Conservation (phyloP, 257 asterid species). For the Solanum peruvianum region DNA sequence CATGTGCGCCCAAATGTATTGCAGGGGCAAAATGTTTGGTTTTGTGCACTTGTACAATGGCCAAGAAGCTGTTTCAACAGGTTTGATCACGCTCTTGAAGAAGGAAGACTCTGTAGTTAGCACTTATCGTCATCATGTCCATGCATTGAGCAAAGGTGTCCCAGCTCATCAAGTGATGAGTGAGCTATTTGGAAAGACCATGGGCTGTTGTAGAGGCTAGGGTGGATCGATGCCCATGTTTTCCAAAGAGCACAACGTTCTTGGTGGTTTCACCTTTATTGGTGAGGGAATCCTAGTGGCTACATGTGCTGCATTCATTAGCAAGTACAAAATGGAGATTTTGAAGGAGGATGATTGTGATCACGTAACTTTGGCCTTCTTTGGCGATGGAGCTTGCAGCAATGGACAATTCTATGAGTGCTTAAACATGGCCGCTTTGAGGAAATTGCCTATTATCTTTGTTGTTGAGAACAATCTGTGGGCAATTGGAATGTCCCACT, state of each 20-base stretch:
- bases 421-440: constrained; percentile 94
- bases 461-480: constrained; percentile 97
- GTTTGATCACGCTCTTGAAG: constrained; percentile 87
- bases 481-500: constrained; percentile 99
- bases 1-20: constrained; percentile 99
- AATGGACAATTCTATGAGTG: constrained; percentile 97
- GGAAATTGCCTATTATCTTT: constrained; percentile 92
- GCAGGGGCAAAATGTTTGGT: constrained; percentile 98
- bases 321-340: constrained; percentile 81
- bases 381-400: constrained; percentile 95
- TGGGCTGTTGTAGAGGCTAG: constrained; percentile 98
- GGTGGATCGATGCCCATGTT: constrained; percentile 99
- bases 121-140: constrained; percentile 94
- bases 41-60: constrained; percentile 94
- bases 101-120: constrained; percentile 79
- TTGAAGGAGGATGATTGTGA: constrained; percentile 73
- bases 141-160: constrained; percentile 94
- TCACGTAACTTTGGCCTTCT: constrained; percentile 82
- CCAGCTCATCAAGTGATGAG: constrained; percentile 94
- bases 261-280: constrained; percentile 93
- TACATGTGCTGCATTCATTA: constrained; percentile 87
- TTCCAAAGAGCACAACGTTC: constrained; percentile 89
- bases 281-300: constrained; percentile 98
- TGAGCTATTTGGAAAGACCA: constrained; percentile 94
- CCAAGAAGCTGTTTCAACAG: constrained; percentile 96